Evolutionary conservation across 2,329 filamentous ascomycete genomes (phyloP), one percentile per base, ranked within the genome.

Genomic region (Neobulgaria alba): DNA sequence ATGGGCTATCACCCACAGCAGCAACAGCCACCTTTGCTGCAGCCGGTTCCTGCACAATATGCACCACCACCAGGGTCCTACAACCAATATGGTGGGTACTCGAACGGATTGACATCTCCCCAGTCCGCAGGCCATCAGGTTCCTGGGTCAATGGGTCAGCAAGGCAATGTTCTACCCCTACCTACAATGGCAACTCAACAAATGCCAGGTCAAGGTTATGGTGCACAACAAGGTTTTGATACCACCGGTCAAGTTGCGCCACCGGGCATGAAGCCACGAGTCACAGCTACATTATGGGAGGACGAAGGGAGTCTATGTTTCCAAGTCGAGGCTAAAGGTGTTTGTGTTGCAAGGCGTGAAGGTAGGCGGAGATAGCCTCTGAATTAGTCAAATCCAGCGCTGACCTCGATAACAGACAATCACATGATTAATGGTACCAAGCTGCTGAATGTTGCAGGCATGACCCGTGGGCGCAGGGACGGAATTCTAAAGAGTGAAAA

Each of bases 381-480:
- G 12, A 26, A 37, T 4, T 7, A 31, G 33, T 5, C 26, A 18
- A 19, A 7, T 34, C 18, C 17, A 39, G 41, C 23, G 23, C 39
- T 35, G 31, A 49, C 37, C 35, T 35, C 9, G 29, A 42, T 23
- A 20, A 37, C 49, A 93, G 90, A 95, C 57, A 96, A 95, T 64
- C 87, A 95, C 66, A 95, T 98, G 86, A 95, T 98, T 63, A 98
- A 96, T 57, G 92, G 92, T 14, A 98, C 92, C 1, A 98, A 96
- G 64, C 71, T 98, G 42, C 68, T 96, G 43, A 98, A 98, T 52
- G 92, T 98, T 39, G 92, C 92, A 37, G 90, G 92, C 10, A 98
- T 98, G 92, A 98, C 92, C 10, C 78, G 92, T 61, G 92, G 92
- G 41, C 82, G 92, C 51, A 78, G 92, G 57, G 92, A 98, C 59